A percentile compares a stretch with the other conserved stretches of the same genome.
phyloP scores from a whole-genome alignment of 495 filamentous ascomycete species.

The Cercophora newfieldiana region DNA sequence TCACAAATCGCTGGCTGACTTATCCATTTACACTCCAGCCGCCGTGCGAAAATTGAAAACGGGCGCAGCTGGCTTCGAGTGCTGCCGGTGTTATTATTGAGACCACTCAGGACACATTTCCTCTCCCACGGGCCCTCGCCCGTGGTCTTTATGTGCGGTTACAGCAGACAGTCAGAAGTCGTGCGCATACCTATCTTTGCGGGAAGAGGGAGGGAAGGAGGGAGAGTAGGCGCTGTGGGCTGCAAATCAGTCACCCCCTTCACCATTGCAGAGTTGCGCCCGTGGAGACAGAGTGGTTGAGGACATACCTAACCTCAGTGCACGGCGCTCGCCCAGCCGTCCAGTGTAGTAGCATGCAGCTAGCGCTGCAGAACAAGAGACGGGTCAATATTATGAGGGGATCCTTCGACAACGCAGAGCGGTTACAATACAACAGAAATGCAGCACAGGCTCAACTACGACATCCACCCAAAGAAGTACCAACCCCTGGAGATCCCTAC shows the following conservation, averaged over 20 bases:
- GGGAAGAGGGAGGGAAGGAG: not conserved
- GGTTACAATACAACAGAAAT: not conserved
- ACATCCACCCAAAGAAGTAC: not conserved
- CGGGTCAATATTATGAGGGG: constrained; percentile 1
- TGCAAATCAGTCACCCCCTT: not conserved
- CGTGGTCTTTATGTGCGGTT: no score
- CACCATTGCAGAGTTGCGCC: not conserved
- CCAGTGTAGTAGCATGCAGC: constrained; percentile 7
- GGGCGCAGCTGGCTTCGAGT: not conserved
- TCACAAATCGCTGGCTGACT: not conserved
- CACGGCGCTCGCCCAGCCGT: not conserved
- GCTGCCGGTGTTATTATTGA: not conserved
- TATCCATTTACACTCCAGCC: not conserved
- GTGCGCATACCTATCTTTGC: no score
- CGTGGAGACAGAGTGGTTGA: not conserved
- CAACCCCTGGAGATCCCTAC: not conserved
- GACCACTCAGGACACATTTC: not conserved
- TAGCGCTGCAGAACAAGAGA: not conserved
- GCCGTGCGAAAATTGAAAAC: constrained; percentile 1
- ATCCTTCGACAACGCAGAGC: not conserved
- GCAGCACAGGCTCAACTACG: not conserved
- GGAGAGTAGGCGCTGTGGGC: not conserved
- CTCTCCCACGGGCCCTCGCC: no score
- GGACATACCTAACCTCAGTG: not conserved
- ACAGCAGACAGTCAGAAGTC: no score